These are phyloP conservation scores for Nicotiana tomentosiformis DNA, from an alignment of 257 asterid species.

Conservation along the genomic window DNA sequence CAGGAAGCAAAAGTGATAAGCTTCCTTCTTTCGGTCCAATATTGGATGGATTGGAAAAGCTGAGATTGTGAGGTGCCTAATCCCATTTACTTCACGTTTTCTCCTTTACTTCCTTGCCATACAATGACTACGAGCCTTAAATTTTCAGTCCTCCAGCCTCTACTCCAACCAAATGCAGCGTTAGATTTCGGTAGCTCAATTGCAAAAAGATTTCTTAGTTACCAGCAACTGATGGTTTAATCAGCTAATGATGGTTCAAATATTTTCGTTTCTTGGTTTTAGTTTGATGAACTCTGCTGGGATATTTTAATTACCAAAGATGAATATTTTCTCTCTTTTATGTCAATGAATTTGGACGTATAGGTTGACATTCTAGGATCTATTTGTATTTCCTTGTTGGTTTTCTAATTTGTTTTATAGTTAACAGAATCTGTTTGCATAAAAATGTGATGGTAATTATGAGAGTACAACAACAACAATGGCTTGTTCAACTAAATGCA, in stretches of 20 bases:
- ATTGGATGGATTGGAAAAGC: neutral
- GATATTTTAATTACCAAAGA: neutral
- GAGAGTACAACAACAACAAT: neutral
- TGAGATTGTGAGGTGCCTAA: no score
- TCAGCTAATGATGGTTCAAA: neutral
- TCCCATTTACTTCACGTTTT: neutral
- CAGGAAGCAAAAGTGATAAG: neutral
- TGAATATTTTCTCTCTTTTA: neutral
- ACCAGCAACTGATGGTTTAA: neutral
- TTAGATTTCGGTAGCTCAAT: neutral
- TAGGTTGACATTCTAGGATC: neutral
- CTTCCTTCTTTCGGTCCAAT: neutral
- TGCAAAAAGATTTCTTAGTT: neutral
- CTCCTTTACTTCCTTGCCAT: neutral
- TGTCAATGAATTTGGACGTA: neutral
- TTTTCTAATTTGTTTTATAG: neutral
- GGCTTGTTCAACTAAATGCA: neutral
- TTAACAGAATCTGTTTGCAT: neutral
- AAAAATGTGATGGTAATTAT: neutral
- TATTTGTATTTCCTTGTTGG: slow-evolving; percentile 3
- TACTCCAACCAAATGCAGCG: neutral
- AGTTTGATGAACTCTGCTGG: neutral
- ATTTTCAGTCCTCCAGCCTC: neutral
- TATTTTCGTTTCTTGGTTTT: neutral
- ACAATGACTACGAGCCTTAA: neutral